A percentile compares a stretch with the other conserved stretches of the same genome.
phyloP scores from a whole-genome alignment of 202 grass and related monocot species.

The Setaria viridis region DNA sequence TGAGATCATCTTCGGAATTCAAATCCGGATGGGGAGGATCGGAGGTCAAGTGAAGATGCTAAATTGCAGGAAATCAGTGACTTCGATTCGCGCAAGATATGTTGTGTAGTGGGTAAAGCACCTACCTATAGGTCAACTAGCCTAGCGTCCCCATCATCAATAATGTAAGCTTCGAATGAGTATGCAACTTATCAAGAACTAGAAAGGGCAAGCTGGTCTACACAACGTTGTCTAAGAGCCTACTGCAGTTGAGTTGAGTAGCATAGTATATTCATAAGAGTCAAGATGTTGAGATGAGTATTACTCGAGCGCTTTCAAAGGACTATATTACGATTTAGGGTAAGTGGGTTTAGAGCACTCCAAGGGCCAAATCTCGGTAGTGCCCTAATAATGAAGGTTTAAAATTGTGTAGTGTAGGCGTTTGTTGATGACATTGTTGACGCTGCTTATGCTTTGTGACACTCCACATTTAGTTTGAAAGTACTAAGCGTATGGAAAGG shows the following conservation, averaged over 20 bases:
- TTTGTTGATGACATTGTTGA: background rate
- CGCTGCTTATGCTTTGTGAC: background rate
- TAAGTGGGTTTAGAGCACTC: background rate
- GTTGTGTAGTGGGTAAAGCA: background rate
- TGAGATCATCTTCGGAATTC: constrained; percentile 14
- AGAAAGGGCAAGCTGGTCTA: constrained; percentile 24
- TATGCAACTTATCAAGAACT: constrained; percentile 33
- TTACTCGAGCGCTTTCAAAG: background rate
- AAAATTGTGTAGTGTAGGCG: background rate
- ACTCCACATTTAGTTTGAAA: background rate
- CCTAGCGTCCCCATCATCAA: background rate
- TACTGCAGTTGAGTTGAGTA: background rate
- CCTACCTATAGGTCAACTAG: constrained; percentile 44
- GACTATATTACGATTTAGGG: background rate
- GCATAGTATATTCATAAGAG: background rate
- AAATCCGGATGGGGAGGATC: background rate
- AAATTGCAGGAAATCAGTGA: background rate
- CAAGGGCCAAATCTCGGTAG: background rate
- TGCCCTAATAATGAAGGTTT: background rate
- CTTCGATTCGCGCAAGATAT: constrained; percentile 31
- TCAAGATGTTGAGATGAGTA: background rate
- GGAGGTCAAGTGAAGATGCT: background rate
- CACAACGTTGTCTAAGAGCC: background rate
- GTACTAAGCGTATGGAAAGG: background rate
- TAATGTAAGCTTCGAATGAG: background rate